Percentiles rank a stretch among this genome's conserved stretches.
phyloP scores from a whole-genome alignment of 2,329 filamentous ascomycete species.

The Ophiostoma sp. region DNA sequence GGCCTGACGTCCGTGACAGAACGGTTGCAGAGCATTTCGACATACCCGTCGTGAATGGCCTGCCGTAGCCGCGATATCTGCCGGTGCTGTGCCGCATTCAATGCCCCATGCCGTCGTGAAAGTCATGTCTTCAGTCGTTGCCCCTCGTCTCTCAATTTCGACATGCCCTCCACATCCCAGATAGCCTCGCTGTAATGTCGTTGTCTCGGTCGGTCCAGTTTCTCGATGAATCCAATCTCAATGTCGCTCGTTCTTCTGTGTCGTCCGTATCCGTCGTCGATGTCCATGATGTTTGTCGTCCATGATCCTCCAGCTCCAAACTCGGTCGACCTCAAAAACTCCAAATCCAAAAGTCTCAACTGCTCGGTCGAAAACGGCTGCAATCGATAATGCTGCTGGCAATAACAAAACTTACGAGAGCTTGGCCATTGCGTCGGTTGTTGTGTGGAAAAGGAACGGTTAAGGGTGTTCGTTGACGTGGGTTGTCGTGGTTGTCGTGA shows the following conservation, averaged over 20 bases:
- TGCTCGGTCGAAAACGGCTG: background rate
- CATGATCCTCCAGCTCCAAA: background rate
- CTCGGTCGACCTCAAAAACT: background rate
- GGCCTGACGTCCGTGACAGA: background rate
- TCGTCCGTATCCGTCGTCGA: background rate
- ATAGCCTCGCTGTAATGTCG: background rate
- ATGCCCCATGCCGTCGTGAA: background rate
- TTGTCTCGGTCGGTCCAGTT: background rate
- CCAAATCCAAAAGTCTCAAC: background rate
- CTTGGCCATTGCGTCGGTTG: conserved; percentile 51
- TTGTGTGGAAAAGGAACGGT: conserved; percentile 15
- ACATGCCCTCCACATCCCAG: background rate
- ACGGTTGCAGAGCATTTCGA: background rate
- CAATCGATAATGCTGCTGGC: conserved; percentile 4
- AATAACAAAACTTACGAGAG: conserved; percentile 49
- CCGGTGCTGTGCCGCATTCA: background rate
- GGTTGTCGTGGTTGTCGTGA: conserved; percentile 14
- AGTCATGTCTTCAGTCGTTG: background rate
- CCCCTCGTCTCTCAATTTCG: background rate
- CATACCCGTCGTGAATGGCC: background rate
- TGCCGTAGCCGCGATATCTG: background rate
- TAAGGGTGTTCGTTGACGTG: conserved; percentile 15
- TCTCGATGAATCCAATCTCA: background rate
- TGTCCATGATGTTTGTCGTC: background rate
- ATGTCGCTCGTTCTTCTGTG: background rate